phyloP scores from a whole-genome alignment of 169 alveolate genomes.

The Pseudocohnilembus persalinus region DNA sequence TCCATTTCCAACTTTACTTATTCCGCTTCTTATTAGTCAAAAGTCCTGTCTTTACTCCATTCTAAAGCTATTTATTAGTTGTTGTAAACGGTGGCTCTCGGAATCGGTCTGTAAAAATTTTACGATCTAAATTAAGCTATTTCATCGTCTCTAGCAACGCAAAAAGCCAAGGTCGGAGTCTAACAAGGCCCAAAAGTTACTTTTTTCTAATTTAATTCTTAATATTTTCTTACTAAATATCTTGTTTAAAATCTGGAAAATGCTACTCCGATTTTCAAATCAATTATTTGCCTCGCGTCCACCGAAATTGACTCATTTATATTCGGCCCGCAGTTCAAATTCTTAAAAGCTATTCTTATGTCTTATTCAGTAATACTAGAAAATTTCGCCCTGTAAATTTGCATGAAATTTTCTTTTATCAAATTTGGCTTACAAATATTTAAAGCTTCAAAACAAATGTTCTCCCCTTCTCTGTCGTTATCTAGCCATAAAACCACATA shows the following conservation, averaged over 20 bases:
- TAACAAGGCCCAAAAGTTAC: conserved; percentile 98
- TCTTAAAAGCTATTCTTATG: conserved; percentile 88
- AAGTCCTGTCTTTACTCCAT: conserved; percentile 62
- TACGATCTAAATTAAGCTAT: conserved; percentile 90
- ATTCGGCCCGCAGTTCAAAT: conserved; percentile 90
- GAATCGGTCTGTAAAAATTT: conserved; percentile 75
- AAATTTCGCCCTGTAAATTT: conserved; percentile 95
- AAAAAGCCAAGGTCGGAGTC: conserved; percentile 97
- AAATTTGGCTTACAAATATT: not conserved
- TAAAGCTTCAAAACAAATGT: conserved; percentile 96
- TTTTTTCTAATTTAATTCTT: conserved; percentile 84
- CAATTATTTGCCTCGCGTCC: conserved; percentile 98
- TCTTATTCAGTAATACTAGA: conserved; percentile 96
- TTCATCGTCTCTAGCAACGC: conserved; percentile 93
- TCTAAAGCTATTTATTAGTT: conserved; percentile 26
- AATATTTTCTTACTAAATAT: conserved; percentile 81
- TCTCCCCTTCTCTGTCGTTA: conserved; percentile 99
- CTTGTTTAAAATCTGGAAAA: conserved; percentile 76
- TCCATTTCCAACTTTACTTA: conserved; percentile 64
- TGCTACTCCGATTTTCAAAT: conserved; percentile 90
- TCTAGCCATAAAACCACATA: conserved; percentile 98
- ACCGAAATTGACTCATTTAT: conserved; percentile 94
- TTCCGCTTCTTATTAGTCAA: conserved; percentile 58
- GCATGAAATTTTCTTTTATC: conserved; percentile 49
- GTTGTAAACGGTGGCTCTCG: not conserved